Evolutionary conservation across 345 rosid genomes (phyloP).

Genomic region (Salix arbutifolia): DNA sequence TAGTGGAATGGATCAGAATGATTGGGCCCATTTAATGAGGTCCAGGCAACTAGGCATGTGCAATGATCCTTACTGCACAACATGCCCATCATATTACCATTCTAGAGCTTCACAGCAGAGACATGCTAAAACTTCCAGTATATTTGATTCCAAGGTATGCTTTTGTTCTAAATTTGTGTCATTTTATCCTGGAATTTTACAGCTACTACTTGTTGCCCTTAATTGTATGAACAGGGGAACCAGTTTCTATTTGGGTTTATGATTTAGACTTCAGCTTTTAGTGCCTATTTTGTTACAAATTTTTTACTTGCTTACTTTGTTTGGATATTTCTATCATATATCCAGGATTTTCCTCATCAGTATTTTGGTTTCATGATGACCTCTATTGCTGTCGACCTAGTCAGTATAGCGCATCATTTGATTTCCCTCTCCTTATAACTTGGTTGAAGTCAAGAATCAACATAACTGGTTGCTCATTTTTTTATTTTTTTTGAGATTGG

Average conservation of each 20-base stretch:
- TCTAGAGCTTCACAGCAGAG: conserved; percentile 33
- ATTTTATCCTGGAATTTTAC: background rate
- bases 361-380: background rate
- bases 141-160: conserved; percentile 52
- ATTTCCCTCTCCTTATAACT: background rate
- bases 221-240: background rate
- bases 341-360: background rate
- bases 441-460: too few relatives aligned
- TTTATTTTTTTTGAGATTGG: too few relatives aligned
- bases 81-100: conserved; percentile 69
- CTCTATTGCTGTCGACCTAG: background rate
- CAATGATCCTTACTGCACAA: conserved; percentile 87
- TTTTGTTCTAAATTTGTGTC: background rate
- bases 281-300: background rate
- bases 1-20: conserved; percentile 35
- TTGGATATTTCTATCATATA: background rate
- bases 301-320: background rate
- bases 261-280: background rate
- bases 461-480: too few relatives aligned
- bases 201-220: background rate
- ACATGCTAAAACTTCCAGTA: conserved; percentile 36
- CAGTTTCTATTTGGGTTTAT: background rate
- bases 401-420: background rate
- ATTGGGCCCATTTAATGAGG: conserved; percentile 55
- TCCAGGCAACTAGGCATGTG: conserved; percentile 87